Conservation (phyloP, 2,329 filamentous ascomycete genomes). For the Verticillium alfalfae region DNA sequence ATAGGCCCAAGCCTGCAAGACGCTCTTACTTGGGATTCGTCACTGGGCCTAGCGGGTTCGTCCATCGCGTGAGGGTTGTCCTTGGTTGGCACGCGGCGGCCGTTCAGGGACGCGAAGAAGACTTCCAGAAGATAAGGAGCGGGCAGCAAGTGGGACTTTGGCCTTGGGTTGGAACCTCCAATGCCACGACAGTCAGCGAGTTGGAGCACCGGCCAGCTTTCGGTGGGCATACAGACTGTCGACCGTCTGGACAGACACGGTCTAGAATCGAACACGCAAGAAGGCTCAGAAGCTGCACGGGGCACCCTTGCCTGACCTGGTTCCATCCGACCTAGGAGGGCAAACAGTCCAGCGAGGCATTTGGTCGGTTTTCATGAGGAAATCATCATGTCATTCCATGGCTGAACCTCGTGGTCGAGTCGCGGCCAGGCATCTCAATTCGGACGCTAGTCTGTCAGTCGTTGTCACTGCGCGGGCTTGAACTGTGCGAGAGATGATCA, state of each 20-base stretch:
- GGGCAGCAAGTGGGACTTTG: background rate
- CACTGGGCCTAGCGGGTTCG: background rate
- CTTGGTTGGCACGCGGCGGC: background rate
- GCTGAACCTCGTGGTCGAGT: background rate
- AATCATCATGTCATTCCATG: background rate
- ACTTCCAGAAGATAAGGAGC: background rate
- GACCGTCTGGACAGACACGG: too few species aligned
- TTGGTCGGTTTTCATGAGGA: background rate
- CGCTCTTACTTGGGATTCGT: background rate
- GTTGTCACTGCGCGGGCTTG: background rate
- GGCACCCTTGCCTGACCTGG: background rate
- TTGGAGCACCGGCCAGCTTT: too few species aligned
- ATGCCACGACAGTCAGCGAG: background rate
- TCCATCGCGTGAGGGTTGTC: background rate
- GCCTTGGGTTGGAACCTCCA: background rate
- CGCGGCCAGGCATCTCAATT: background rate
- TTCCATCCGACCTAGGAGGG: background rate
- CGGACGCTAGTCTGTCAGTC: background rate
- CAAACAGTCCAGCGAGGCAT: background rate
- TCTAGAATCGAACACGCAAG: background rate
- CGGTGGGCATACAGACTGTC: too few species aligned
- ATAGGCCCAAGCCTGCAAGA: background rate
- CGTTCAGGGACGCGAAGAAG: background rate
- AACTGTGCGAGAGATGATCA: background rate
- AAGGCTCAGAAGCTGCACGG: too few species aligned